Conservation (phyloP, 257 asterid species). For the Penstemon barbatus region DNA sequence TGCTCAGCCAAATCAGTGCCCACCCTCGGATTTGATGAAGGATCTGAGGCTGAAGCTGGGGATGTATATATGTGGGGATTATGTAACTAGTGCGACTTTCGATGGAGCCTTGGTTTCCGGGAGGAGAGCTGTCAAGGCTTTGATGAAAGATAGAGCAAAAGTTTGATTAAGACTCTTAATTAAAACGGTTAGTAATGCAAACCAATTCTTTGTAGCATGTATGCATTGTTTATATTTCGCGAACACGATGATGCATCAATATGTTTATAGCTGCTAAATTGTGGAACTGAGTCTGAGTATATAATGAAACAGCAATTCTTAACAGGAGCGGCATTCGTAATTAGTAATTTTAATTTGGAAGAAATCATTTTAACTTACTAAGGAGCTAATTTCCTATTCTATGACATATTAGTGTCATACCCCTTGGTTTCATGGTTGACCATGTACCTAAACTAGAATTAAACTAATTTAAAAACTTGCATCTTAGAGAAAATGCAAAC, state of each 20-base stretch:
- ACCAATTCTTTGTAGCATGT: not conserved
- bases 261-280: conserved; percentile 2
- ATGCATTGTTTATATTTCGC: conserved; percentile 19
- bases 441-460: too few relatives aligned
- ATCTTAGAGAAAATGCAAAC: too few relatives aligned
- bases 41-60: conserved; percentile 57
- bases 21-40: conserved; percentile 77
- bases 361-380: not conserved
- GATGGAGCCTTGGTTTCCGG: conserved; percentile 96
- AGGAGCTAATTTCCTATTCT: too few relatives aligned
- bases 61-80: conserved; percentile 88
- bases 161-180: conserved; percentile 37
- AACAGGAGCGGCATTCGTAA: not conserved
- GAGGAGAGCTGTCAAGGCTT: conserved; percentile 82
- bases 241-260: conserved; percentile 17
- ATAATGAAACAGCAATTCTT: too few relatives aligned
- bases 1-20: conserved; percentile 92
- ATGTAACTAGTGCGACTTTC: conserved; percentile 81
- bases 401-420: too few relatives aligned
- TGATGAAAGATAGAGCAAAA: conserved; percentile 57
- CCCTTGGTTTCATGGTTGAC: too few relatives aligned
- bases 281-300: not conserved
- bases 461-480: too few relatives aligned
- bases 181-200: not conserved
- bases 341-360: too few relatives aligned